A percentile compares a stretch with the other conserved stretches of the same genome.
Conservation (phyloP, 129 eudicot species). For the Kitagawia praeruptora region DNA sequence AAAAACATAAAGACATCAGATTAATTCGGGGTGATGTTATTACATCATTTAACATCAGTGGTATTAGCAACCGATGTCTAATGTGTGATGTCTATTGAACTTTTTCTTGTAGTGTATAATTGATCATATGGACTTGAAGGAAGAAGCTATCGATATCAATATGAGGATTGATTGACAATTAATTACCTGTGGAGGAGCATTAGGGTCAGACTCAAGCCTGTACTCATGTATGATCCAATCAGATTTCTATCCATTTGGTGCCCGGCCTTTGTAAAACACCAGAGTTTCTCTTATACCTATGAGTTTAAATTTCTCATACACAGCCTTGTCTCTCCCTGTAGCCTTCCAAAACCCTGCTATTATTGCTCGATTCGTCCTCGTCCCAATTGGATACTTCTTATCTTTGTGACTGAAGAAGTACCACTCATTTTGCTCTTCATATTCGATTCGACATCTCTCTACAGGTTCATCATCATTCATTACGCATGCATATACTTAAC, state of each 20-base stretch:
- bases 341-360: slow-evolving; percentile 97
- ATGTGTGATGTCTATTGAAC: no score
- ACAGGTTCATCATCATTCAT: slow-evolving; percentile 7
- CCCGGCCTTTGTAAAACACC: slow-evolving; percentile 90
- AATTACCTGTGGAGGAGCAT: slow-evolving; percentile 77
- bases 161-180: background rate
- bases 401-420: slow-evolving; percentile 90
- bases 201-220: slow-evolving; percentile 77
- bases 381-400: slow-evolving; percentile 85
- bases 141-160: background rate
- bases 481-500: no score
- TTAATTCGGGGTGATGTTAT: no score
- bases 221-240: slow-evolving; percentile 98
- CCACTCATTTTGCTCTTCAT: slow-evolving; percentile 86
- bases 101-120: no score
- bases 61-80: no score
- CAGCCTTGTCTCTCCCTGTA: slow-evolving; percentile 84
- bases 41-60: no score
- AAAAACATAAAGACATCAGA: no score
- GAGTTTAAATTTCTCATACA: slow-evolving; percentile 57
- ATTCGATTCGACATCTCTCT: slow-evolving; percentile 79
- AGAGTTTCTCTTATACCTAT: slow-evolving; percentile 96
- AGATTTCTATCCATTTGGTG: slow-evolving; percentile 84
- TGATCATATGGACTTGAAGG: background rate
- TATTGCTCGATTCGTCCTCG: slow-evolving; percentile 86